These are phyloP conservation scores for Graphiopsis chlorocephala DNA, from an alignment of 2,329 filamentous ascomycete genomes.

Conservation along the genomic window DNA sequence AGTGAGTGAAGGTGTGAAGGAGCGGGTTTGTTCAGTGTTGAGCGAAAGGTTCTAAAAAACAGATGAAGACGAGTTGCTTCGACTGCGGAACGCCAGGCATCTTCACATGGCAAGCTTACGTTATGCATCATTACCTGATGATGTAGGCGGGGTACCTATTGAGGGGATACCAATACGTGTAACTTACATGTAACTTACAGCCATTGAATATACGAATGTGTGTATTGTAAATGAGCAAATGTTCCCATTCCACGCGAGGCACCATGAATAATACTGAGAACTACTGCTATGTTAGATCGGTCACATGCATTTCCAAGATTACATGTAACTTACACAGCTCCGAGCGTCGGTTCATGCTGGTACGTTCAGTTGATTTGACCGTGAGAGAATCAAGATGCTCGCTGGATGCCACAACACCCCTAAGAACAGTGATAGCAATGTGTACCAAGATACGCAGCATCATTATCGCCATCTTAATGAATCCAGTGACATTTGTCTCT, in stretches of 20 bases:
- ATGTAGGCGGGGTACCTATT: not conserved
- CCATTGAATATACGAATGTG: accelerated
- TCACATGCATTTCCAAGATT: not conserved
- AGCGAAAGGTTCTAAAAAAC: not conserved
- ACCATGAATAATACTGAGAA: not conserved
- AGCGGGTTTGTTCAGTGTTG: not conserved
- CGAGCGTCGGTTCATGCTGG: not conserved
- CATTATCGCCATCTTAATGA: too few relatives aligned
- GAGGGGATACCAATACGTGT: too few relatives aligned
- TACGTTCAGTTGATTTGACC: not conserved
- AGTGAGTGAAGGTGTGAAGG: not conserved
- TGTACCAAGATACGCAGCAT: not conserved
- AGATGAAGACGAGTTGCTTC: not conserved
- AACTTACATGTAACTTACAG: too few relatives aligned
- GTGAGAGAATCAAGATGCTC: not conserved
- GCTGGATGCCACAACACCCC: not conserved
- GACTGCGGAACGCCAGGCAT: not conserved
- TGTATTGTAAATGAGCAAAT: too few relatives aligned
- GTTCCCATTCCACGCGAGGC: too few relatives aligned
- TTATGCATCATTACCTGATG: not conserved
- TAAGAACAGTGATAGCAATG: not conserved
- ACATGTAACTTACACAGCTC: not conserved
- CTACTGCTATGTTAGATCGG: not conserved
- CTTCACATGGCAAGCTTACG: not conserved
- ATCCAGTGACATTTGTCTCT: not conserved